Evolutionary conservation across 768 basidiomycete species (phyloP).

Genomic region (Hygrocybe punicea): DNA sequence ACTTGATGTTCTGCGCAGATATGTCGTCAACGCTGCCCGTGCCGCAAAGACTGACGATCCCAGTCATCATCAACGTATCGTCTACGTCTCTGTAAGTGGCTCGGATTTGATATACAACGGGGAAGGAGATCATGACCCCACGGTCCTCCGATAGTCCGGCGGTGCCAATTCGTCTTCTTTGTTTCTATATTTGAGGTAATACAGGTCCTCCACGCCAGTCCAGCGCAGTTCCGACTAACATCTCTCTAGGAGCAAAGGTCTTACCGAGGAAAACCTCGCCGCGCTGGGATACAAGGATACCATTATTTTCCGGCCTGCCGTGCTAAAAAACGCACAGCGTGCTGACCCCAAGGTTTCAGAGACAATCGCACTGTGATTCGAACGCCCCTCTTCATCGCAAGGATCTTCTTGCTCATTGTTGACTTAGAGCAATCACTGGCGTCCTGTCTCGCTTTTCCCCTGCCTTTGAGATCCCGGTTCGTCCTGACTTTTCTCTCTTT

Average conservation of each 20-base stretch:
- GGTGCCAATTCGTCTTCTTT: slow-evolving; percentile 49
- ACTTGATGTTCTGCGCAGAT: slow-evolving; percentile 37
- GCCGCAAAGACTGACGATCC: slow-evolving; percentile 54
- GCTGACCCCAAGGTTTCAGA: slow-evolving; percentile 41
- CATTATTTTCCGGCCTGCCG: slow-evolving; percentile 63
- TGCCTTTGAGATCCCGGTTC: slow-evolving; percentile 45
- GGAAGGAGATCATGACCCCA: not conserved
- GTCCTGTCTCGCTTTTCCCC: slow-evolving; percentile 38
- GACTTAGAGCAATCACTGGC: slow-evolving; percentile 36
- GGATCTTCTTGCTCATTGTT: not conserved
- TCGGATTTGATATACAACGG: no score
- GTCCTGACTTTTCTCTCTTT: slow-evolving; percentile 7
- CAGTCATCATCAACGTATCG: slow-evolving; percentile 50
- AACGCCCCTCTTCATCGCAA: not conserved
- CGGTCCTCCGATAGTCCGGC: slow-evolving; percentile 34
- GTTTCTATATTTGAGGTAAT: slow-evolving; percentile 51
- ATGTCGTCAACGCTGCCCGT: slow-evolving; percentile 70
- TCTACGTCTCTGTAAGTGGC: slow-evolving; percentile 65
- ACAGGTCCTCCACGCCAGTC: not conserved
- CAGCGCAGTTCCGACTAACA: not conserved
- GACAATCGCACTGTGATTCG: slow-evolving; percentile 40
- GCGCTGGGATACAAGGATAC: slow-evolving; percentile 66
- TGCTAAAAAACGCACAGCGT: slow-evolving; percentile 50
- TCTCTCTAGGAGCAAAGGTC: slow-evolving; percentile 61
- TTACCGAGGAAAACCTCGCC: slow-evolving; percentile 68